Evolutionary conservation across 345 rosid genomes (phyloP).

Genomic region (Alliaria petiolata): DNA sequence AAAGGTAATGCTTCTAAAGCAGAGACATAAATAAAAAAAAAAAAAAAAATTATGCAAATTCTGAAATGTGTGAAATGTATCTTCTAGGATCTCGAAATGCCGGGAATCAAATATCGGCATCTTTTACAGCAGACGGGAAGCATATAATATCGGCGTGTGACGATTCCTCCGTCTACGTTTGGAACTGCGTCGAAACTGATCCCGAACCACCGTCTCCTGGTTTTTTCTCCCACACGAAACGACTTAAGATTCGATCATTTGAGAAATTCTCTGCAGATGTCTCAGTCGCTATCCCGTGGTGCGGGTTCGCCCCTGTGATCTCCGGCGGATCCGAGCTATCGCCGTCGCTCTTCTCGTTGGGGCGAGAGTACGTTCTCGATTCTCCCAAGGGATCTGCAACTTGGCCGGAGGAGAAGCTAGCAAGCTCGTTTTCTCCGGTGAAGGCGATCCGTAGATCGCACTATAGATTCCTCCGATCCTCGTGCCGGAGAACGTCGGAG

Average conservation of each 20-base stretch:
- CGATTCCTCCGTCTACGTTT: conserved; percentile 70
- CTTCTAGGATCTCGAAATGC: conserved; percentile 44
- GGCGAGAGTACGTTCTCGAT: conserved; percentile 57
- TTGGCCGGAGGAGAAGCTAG: conserved; percentile 96
- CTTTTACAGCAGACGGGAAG: conserved; percentile 72
- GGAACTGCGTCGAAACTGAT: conserved; percentile 45
- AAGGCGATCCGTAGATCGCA: conserved; percentile 58
- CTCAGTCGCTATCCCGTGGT: conserved; percentile 80
- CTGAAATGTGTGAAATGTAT: neutral
- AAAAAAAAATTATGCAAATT: too few relatives aligned
- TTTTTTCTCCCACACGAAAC: conserved; percentile 32
- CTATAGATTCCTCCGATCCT: conserved; percentile 56
- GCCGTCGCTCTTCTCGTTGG: conserved; percentile 45
- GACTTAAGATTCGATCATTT: conserved; percentile 49
- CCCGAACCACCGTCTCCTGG: conserved; percentile 13
- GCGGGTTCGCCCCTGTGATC: conserved; percentile 41
- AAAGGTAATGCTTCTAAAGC: conserved; percentile 41
- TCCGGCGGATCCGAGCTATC: conserved; percentile 16
- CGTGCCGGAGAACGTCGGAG: conserved; percentile 57
- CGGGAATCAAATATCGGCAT: conserved; percentile 63
- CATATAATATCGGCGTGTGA: conserved; percentile 81
- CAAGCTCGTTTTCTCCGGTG: conserved; percentile 38
- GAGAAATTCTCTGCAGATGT: conserved; percentile 78
- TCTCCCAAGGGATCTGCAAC: conserved; percentile 86
- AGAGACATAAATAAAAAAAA: too few relatives aligned